Percentiles rank a stretch among this genome's conserved stretches.
These are phyloP conservation scores for Flueggea neowawraea DNA, from an alignment of 441 rosid species.

Conservation along the genomic window DNA sequence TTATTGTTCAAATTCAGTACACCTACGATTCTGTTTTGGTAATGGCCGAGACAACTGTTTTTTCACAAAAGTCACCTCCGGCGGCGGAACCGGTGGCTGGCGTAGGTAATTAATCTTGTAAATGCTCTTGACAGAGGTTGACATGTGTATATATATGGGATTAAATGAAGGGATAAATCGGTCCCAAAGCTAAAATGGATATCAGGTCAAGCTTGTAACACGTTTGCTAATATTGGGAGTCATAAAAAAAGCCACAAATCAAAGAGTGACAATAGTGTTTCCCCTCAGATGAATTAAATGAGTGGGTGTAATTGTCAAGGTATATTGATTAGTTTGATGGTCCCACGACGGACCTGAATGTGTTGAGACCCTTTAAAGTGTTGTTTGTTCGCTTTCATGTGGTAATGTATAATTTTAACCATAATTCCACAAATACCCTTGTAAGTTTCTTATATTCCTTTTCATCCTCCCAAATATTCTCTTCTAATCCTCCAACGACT, in stretches of 20 bases:
- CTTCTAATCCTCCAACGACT: conserved; percentile 2
- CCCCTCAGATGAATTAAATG: neutral
- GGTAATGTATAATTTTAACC: neutral
- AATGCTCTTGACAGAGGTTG: too few species aligned
- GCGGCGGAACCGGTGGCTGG: too few species aligned
- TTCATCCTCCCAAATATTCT: conserved; percentile 13
- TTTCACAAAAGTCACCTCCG: too few species aligned
- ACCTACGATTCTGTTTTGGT: too few species aligned
- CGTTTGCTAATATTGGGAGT: neutral
- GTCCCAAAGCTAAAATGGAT: neutral
- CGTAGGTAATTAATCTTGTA: too few species aligned
- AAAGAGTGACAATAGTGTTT: too few species aligned
- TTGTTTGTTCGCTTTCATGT: conserved; percentile 6
- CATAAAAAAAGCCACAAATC: too few species aligned
- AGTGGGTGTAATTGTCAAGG: neutral
- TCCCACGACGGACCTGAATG: conserved; percentile 1
- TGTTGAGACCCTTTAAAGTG: neutral
- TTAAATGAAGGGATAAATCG: too few species aligned
- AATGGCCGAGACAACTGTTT: too few species aligned
- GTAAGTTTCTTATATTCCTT: conserved; percentile 2
- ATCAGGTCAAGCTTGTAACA: conserved; percentile 6
- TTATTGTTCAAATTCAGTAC: too few species aligned
- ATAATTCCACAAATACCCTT: conserved; percentile 1
- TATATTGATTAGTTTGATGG: neutral
- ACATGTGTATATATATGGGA: too few species aligned